These are phyloP conservation scores for Trichosporon sp. DNA, from an alignment of 1,284 basidiomycete genomes.

Conservation along the genomic window DNA sequence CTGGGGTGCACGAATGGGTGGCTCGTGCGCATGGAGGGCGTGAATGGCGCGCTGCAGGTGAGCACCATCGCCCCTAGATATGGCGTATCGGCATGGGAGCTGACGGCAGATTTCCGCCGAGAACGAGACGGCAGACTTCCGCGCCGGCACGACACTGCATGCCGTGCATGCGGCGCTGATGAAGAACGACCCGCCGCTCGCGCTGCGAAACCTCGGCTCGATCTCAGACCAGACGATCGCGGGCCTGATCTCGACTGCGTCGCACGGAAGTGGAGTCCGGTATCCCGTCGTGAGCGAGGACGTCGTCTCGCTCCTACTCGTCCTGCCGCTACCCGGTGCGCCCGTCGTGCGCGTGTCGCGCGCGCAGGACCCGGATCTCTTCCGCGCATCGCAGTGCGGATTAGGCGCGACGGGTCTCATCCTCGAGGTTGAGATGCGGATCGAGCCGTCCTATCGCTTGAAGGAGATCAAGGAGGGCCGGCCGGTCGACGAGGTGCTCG, in stretches of 20 bases:
- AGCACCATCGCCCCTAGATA: slow-evolving; percentile 45
- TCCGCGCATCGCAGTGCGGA: slow-evolving; percentile 89
- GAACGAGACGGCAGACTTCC: slow-evolving; percentile 64
- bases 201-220: slow-evolving; percentile 90
- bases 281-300: slow-evolving; percentile 83
- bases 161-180: slow-evolving; percentile 69
- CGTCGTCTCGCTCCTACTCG: slow-evolving; percentile 72
- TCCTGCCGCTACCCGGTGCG: slow-evolving; percentile 57
- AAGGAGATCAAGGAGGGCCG: slow-evolving; percentile 73
- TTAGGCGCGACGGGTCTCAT: slow-evolving; percentile 92
- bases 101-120: slow-evolving; percentile 68
- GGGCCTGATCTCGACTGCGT: slow-evolving; percentile 92
- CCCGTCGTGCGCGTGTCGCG: slow-evolving; percentile 42
- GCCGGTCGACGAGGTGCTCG: slow-evolving; percentile 63
- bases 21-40: slow-evolving; percentile 74
- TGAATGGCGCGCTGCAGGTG: slow-evolving; percentile 74
- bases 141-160: slow-evolving; percentile 77
- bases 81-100: slow-evolving; percentile 14
- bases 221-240: slow-evolving; percentile 96
- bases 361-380: slow-evolving; percentile 70
- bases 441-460: slow-evolving; percentile 81
- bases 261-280: slow-evolving; percentile 83
- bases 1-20: slow-evolving; percentile 82
- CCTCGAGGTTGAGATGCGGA: slow-evolving; percentile 72
- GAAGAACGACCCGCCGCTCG: slow-evolving; percentile 65